Evolutionary conservation across 2,329 filamentous ascomycete species (phyloP).

Genomic region (Endothia cerciana): DNA sequence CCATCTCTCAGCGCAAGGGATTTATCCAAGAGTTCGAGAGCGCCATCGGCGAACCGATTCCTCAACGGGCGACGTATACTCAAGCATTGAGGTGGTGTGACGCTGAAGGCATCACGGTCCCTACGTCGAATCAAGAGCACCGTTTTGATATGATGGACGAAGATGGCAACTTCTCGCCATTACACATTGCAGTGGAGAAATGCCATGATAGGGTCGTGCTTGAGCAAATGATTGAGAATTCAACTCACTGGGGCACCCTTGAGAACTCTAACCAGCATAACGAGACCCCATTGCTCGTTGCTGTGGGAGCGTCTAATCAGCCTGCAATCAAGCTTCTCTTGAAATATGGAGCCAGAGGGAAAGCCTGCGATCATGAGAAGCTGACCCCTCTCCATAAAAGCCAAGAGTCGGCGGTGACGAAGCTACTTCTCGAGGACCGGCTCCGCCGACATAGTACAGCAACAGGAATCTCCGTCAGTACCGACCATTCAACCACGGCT

Average conservation of each 20-base stretch:
- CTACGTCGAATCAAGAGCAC: neutral
- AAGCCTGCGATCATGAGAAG: conserved; percentile 4
- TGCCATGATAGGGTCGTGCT: conserved; percentile 9
- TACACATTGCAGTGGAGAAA: conserved; percentile 18
- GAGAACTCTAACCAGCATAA: conserved; percentile 3
- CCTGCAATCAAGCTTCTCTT: conserved; percentile 13
- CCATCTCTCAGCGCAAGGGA: conserved; percentile 6
- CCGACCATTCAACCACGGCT: neutral
- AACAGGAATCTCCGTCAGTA: neutral
- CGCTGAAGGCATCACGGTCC: neutral
- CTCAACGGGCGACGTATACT: neutral
- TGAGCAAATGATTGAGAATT: conserved; percentile 24
- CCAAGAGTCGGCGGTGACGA: neutral
- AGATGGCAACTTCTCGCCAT: conserved; percentile 8
- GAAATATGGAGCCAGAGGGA: conserved; percentile 12
- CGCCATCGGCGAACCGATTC: conserved; percentile 2
- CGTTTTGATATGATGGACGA: conserved; percentile 18
- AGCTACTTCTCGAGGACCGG: conserved; percentile 2
- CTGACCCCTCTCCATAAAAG: conserved; percentile 20
- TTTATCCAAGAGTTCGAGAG: conserved; percentile 17
- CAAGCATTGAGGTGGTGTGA: conserved; percentile 20
- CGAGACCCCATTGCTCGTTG: conserved; percentile 22
- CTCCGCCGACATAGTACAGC: conserved; percentile 10
- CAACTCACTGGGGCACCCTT: neutral
- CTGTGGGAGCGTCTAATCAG: conserved; percentile 3